These are phyloP conservation scores for Candida parachauliodes DNA, from an alignment of 805 yeast species.

Conservation along the genomic window DNA sequence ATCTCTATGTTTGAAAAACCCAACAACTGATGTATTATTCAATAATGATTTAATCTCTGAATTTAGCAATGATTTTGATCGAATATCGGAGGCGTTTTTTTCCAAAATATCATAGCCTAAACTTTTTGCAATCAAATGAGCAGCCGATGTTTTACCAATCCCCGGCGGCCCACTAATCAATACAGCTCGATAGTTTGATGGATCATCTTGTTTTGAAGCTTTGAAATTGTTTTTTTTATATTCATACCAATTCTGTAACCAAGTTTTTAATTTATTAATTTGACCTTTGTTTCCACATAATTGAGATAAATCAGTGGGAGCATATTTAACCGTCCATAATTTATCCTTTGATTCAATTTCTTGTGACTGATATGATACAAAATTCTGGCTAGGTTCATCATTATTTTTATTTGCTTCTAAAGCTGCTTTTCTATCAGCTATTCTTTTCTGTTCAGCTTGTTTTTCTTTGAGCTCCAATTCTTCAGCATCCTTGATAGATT, in stretches of 20 bases:
- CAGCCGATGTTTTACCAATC: constrained; percentile 79
- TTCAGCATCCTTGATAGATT: constrained; percentile 42
- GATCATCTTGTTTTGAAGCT: constrained; percentile 57
- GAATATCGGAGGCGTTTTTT: constrained; percentile 83
- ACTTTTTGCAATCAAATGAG: constrained; percentile 66
- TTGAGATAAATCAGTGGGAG: constrained; percentile 72
- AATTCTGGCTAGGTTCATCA: constrained; percentile 4
- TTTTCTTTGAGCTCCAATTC: constrained; percentile 43
- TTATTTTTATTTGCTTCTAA: not conserved
- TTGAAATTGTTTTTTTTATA: constrained; percentile 55
- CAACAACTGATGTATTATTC: constrained; percentile 78
- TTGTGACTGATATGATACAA: constrained; percentile 13
- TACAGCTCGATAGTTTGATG: constrained; percentile 74
- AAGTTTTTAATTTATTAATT: constrained; percentile 58
- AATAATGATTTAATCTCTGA: constrained; percentile 66
- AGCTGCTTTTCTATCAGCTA: constrained; percentile 3
- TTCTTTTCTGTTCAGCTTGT: constrained; percentile 34
- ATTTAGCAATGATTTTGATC: constrained; percentile 77
- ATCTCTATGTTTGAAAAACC: constrained; percentile 53
- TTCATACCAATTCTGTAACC: constrained; percentile 78
- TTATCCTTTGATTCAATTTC: constrained; percentile 53
- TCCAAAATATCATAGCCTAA: constrained; percentile 73
- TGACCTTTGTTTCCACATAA: constrained; percentile 89
- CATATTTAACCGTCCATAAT: constrained; percentile 91
- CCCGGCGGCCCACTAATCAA: constrained; percentile 88